Evolutionary conservation across 768 basidiomycete species (phyloP).

Genomic region (Podaxis rugospora): DNA sequence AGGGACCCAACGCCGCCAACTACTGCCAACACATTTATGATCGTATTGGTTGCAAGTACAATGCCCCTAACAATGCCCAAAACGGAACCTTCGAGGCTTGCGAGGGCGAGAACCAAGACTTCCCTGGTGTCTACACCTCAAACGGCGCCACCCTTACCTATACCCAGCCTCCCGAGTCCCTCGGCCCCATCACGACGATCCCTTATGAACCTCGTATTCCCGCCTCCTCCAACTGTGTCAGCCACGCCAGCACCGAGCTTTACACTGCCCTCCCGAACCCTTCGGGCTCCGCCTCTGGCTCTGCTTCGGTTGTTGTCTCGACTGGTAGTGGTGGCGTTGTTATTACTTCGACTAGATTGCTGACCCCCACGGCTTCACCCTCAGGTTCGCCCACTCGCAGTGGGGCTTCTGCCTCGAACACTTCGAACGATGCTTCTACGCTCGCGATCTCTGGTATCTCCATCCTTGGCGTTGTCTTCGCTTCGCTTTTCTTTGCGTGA

Average conservation of each 20-base stretch:
- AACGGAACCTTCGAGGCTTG: constrained; percentile 62
- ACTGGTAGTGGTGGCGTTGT: background rate
- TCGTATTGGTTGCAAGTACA: constrained; percentile 71
- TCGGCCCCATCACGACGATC: constrained; percentile 31
- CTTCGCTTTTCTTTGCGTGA: constrained; percentile 17
- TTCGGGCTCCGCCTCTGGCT: background rate
- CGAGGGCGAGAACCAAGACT: constrained; percentile 58
- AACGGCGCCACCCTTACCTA: constrained; percentile 34
- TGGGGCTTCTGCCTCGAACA: background rate
- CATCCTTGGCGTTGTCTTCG: constrained; percentile 16
- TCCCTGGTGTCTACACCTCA: constrained; percentile 45
- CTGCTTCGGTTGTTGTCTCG: background rate
- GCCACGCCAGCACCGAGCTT: constrained; percentile 23
- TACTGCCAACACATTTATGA: constrained; percentile 72
- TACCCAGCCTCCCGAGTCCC: constrained; percentile 33
- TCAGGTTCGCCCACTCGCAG: background rate
- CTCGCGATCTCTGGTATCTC: constrained; percentile 20
- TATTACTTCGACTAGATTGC: background rate
- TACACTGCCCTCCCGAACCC: constrained; percentile 19
- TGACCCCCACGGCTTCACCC: background rate
- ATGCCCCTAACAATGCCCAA: constrained; percentile 60
- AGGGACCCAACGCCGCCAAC: constrained; percentile 39
- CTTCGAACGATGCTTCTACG: constrained; percentile 15
- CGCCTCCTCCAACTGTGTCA: constrained; percentile 31
- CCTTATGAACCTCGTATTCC: constrained; percentile 35